Evolutionary conservation across 2,329 filamentous ascomycete genomes (phyloP).

Genomic region (Calonectria pauciramosa): DNA sequence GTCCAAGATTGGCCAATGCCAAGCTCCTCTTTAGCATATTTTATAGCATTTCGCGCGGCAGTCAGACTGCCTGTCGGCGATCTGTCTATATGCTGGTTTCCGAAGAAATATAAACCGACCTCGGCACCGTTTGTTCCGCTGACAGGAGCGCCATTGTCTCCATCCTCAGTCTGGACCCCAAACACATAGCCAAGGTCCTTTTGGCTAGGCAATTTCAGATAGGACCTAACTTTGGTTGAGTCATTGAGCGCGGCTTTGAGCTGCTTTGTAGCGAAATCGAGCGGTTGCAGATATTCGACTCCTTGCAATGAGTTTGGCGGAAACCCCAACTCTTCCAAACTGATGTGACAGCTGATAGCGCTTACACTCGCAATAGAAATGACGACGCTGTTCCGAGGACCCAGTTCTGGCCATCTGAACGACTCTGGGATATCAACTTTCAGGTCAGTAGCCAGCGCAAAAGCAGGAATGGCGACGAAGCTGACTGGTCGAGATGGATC

Average conservation of each 20-base stretch:
- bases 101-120: conserved; percentile 14
- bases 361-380: conserved; percentile 1
- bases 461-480: conserved; percentile 7
- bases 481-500: conserved; percentile 3
- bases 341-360: conserved; percentile 7
- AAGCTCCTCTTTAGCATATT: conserved; percentile 5
- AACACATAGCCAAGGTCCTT: not conserved
- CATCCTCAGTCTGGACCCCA: not conserved
- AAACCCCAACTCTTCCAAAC: not conserved
- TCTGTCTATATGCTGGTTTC: conserved; percentile 5
- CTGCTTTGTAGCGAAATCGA: not conserved
- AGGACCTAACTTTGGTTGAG: not conserved
- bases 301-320: not conserved
- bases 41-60: not conserved
- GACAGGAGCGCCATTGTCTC: not conserved
- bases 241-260: not conserved
- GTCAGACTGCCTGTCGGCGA: conserved; percentile 9
- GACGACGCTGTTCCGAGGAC: not conserved
- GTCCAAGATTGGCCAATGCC: conserved; percentile 8
- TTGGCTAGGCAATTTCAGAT: not conserved
- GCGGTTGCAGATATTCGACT: not conserved
- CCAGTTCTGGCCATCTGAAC: conserved; percentile 16
- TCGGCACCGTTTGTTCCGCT: not conserved
- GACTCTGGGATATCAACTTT: not conserved
- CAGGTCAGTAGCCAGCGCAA: not conserved